Evolutionary conservation across 176 grass and related monocot genomes (phyloP), one percentile per base, ranked within the genome.

Genomic region (Rhynchospora tenuis): DNA sequence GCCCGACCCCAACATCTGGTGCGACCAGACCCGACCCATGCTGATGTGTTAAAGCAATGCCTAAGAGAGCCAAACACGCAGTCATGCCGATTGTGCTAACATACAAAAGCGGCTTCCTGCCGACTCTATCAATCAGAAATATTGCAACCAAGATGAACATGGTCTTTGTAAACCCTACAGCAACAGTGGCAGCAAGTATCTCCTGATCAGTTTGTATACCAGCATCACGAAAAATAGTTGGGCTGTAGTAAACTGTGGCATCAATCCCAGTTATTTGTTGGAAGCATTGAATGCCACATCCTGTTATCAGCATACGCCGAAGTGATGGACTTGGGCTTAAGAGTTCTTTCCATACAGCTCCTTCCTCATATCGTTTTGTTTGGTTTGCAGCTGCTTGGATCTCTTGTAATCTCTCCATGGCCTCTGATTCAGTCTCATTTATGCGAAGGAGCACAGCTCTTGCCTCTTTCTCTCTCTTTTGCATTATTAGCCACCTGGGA

Each of bases 181-280:
- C 87, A 5, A 97, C 83, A 1, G 91, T 93, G 47, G 91, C 87
- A 75, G 85, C 94, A 8, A 97, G 91, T 8, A 93, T 84, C 76
- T 88, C 62, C 17, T 79, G 78, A 57, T 93, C 89, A 2, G 78
- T 73, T 16, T 85, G 22, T 79, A 97, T 87, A 46, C 94, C 91
- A 1, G 91, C 88, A 58, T 93, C 66, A 0, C 77, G 85, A 80
- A 97, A 97, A 56, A 97, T 93, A 16, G 83, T 89, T 14, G 91
- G 94, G 71, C 91, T 93, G 83, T 97, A 93, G 64, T 91, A 93
- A 61, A 97, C 81, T 6, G 90, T 81, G 12, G 91, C 91, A 46
- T 93, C 94, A 67, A 93, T 90, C 33, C 91, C 94, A 0, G 91
- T 93, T 51, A 81, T 84, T 59, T 97, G 94, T 83, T 97, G 94